Evolutionary conservation across 352 stramenopile species (phyloP), one percentile per base, ranked within the genome.

Genomic region (Phytophthora pisi): DNA sequence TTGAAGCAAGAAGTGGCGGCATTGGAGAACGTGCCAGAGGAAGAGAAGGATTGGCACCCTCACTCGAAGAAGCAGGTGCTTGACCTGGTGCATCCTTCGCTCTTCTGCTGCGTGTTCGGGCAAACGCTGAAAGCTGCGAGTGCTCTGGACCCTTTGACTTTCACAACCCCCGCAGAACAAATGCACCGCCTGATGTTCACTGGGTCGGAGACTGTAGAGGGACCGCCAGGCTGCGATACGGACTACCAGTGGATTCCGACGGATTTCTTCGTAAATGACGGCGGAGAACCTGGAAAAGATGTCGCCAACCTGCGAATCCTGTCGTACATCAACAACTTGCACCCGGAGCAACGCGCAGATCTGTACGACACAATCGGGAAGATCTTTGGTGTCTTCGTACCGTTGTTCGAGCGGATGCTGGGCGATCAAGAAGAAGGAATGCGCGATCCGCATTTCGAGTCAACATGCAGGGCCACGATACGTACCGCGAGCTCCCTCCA

Each of bases 241-340:
- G 57, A 34, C 43, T 88, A 77, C 49, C 75, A 86, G 49, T 89
- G 75, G 78, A 70, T 86, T 16, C 72, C 78, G 8, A 68, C 67
- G 5, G 75, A 83, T 9, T 62, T 86, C n/a, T 0, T 46, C 0
- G 66, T 86, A 3, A 2, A 20, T 6, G 38, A 45, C 38, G 38
- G 38, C 15, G 38, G 38, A 46, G 38, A 46, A 20, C 38, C 15
- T 6, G 38, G 38, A 20, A 46, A 46, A 7, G 15, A 46, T 16
- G 38, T n/a, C 5, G 38, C n/a, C 38, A 46, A 46, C 7, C 5
- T 15, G 5, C 70, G 51, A 8, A 72, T 71, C 5, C 8, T 72
- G 26, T 82, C 78, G 26, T 88, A 85, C 55, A 85, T 88, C 64
- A 88, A 85, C 62, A 86, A 85, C 55, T 56, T 86, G 18, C 78